phyloP scores from a whole-genome alignment of 2,329 filamentous ascomycete genomes.

The Drechslerella coelobrocha region DNA sequence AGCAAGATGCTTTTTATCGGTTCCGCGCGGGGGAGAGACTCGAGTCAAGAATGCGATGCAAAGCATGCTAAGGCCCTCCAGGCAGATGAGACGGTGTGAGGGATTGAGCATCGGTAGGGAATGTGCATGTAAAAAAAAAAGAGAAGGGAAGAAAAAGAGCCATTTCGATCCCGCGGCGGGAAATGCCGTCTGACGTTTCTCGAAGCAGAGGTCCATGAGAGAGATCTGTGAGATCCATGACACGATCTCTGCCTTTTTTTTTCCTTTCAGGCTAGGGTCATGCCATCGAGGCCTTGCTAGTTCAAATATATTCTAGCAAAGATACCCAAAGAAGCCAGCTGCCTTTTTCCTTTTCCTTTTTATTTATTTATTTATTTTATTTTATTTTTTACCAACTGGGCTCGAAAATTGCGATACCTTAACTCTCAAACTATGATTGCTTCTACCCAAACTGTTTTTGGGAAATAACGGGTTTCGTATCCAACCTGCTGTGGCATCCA shows the following conservation, averaged over 20 bases:
- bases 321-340: not conserved
- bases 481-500: not conserved
- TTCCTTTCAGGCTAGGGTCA: not conserved
- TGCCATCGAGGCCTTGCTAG: not conserved
- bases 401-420: too few species aligned
- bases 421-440: not conserved
- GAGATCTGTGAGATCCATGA: not conserved
- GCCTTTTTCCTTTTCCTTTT: not conserved
- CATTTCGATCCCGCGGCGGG: not conserved
- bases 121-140: too few species aligned
- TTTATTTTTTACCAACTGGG: too few species aligned
- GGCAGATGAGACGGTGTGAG: not conserved
- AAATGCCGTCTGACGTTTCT: not conserved
- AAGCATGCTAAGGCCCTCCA: not conserved
- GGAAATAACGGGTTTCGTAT: conserved; percentile 1
- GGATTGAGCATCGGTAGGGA: not conserved
- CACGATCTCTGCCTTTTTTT: not conserved
- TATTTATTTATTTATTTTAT: too few species aligned
- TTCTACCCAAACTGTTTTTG: not conserved
- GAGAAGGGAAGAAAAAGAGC: not conserved
- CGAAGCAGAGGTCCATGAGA: not conserved
- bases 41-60: not conserved
- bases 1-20: too few species aligned
- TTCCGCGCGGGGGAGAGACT: too few species aligned
- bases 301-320: not conserved